Percentiles rank a stretch among this genome's conserved stretches.
Conservation (phyloP, 139 green algal species). For the Ostreobium quekettii region DNA sequence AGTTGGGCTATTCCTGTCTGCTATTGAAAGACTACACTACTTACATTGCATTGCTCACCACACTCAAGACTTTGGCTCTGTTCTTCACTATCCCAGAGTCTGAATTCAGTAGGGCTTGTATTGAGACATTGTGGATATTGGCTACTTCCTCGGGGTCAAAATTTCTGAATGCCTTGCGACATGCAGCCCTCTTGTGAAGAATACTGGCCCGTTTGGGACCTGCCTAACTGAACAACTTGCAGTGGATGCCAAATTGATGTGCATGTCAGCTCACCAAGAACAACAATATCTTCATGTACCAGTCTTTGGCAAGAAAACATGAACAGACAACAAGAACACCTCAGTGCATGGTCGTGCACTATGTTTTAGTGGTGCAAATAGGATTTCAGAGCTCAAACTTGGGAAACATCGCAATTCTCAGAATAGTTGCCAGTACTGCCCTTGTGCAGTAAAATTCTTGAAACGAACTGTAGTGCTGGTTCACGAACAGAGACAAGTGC, state of each 20-base stretch:
- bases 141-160: slow-evolving; percentile 22
- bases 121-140: slow-evolving; percentile 8
- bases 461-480: background rate
- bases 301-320: no score
- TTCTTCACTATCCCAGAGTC: slow-evolving; percentile 25
- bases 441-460: background rate
- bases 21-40: no score
- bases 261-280: slow-evolving; percentile 3
- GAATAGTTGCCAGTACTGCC: background rate
- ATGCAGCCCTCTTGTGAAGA: slow-evolving; percentile 22
- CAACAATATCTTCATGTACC: no score
- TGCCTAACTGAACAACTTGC: slow-evolving; percentile 16
- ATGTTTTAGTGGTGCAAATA: no score
- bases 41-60: slow-evolving; percentile 24
- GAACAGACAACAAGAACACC: no score
- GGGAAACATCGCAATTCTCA: no score
- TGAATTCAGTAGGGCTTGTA: slow-evolving; percentile 18
- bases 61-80: slow-evolving; percentile 19
- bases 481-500: background rate
- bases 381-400: no score
- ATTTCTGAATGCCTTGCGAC: slow-evolving; percentile 23
- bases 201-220: slow-evolving; percentile 30
- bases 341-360: no score
- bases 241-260: background rate
- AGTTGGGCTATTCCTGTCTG: no score